A percentile compares a stretch with the other conserved stretches of the same genome.
These are phyloP conservation scores for Cryptosporidium sp. DNA, from an alignment of 169 alveolate species.

Conservation along the genomic window DNA sequence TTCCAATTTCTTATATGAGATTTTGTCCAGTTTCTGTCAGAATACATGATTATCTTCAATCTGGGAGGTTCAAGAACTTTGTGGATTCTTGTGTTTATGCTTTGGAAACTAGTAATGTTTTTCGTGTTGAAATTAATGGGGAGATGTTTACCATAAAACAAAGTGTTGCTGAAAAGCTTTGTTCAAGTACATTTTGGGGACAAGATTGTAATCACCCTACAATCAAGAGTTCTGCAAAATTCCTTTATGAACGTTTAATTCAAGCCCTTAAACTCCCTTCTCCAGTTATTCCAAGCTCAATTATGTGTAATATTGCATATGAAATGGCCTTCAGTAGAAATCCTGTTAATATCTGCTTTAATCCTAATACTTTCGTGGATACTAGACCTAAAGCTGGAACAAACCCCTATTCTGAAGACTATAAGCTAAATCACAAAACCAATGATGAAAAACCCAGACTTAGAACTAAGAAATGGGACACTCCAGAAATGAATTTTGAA, in stretches of 20 bases:
- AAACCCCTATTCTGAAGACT: constrained; percentile 12
- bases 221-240: constrained; percentile 13
- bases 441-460: neutral
- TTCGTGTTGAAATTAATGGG: constrained; percentile 48
- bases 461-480: constrained; percentile 22
- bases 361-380: constrained; percentile 13
- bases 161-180: constrained; percentile 34
- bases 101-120: constrained; percentile 19
- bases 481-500: constrained; percentile 5
- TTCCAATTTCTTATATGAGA: constrained; percentile 30
- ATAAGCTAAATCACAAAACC: neutral
- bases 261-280: constrained; percentile 1
- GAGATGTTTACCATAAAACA: constrained; percentile 33
- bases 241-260: neutral
- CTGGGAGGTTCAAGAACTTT: constrained; percentile 37
- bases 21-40: constrained; percentile 36
- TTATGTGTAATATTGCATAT: constrained; percentile 40
- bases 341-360: constrained; percentile 30
- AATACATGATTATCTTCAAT: constrained; percentile 33
- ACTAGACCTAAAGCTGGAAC: constrained; percentile 24
- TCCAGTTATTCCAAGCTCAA: constrained; percentile 22
- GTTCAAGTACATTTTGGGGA: constrained; percentile 61
- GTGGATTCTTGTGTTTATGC: constrained; percentile 30
- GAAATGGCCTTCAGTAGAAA: constrained; percentile 64
- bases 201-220: constrained; percentile 27